These are phyloP conservation scores for Pleurotus djamor DNA, from an alignment of 768 basidiomycete genomes.

Conservation along the genomic window DNA sequence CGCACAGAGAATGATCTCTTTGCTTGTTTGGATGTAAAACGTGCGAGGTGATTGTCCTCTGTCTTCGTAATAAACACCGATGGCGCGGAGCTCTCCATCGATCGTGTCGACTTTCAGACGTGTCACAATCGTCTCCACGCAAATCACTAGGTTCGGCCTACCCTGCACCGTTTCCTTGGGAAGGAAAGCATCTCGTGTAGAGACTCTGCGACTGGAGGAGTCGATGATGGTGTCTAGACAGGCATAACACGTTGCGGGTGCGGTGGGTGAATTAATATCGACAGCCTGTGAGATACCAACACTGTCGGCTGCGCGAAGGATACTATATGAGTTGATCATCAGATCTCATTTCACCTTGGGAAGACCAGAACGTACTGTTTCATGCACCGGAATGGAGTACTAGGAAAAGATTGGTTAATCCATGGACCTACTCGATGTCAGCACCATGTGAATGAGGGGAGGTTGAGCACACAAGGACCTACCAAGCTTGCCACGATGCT, in stretches of 20 bases:
- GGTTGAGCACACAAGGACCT: background rate
- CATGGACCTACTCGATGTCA: background rate
- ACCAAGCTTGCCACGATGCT: background rate
- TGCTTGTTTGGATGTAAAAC: conserved; percentile 57
- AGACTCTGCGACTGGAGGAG: conserved; percentile 48
- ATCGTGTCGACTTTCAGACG: conserved; percentile 53
- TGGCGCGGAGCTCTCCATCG: conserved; percentile 39
- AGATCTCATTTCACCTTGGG: background rate
- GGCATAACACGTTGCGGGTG: background rate
- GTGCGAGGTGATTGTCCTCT: conserved; percentile 33
- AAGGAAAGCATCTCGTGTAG: conserved; percentile 66
- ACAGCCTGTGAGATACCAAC: conserved; percentile 57
- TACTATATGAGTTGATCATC: background rate
- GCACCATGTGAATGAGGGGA: background rate
- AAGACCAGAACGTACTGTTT: background rate
- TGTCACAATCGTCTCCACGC: conserved; percentile 53
- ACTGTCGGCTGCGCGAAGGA: conserved; percentile 36
- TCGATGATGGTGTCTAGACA: conserved; percentile 66
- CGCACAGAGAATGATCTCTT: conserved; percentile 43
- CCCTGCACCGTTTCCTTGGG: conserved; percentile 59
- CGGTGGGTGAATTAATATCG: conserved; percentile 60
- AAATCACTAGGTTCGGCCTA: conserved; percentile 64
- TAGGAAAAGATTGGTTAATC: background rate
- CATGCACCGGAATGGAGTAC: background rate
- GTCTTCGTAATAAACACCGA: conserved; percentile 57